phyloP scores from a whole-genome alignment of 768 basidiomycete genomes.

The Fomitopsis serialis region DNA sequence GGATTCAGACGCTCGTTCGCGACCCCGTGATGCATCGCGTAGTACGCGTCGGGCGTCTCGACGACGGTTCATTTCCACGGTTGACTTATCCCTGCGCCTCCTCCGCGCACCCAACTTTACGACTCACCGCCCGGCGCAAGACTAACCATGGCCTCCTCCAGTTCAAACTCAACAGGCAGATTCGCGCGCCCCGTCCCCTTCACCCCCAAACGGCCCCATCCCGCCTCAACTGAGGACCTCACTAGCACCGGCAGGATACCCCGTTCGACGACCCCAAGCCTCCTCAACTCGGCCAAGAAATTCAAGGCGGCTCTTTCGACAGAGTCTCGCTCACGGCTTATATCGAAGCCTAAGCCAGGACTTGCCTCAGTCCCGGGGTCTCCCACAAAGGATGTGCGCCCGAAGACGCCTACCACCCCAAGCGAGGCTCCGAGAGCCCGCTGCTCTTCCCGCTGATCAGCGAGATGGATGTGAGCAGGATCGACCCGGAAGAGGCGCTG shows the following conservation, averaged over 20 bases:
- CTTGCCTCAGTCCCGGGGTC: constrained; percentile 48
- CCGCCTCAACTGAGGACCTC: constrained; percentile 26
- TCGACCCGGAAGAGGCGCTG: constrained; percentile 71
- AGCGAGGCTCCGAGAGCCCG: constrained; percentile 43
- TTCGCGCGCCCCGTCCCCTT: constrained; percentile 40
- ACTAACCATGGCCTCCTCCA: constrained; percentile 7
- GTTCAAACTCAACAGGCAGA: constrained; percentile 24
- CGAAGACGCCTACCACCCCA: constrained; percentile 31
- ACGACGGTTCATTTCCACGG: constrained; percentile 4
- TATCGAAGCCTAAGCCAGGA: constrained; percentile 13
- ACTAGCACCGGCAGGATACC: constrained; percentile 24
- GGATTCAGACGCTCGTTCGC: not conserved
- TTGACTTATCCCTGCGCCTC: not conserved
- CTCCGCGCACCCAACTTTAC: not conserved
- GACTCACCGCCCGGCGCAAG: not conserved
- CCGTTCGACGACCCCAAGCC: constrained; percentile 31
- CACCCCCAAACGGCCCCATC: constrained; percentile 51
- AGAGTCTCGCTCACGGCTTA: constrained; percentile 27
- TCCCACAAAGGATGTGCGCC: constrained; percentile 40
- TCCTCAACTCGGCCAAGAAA: constrained; percentile 50
- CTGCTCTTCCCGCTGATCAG: constrained; percentile 41
- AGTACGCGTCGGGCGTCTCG: not conserved
- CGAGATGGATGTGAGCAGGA: constrained; percentile 72
- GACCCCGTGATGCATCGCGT: constrained; percentile 3
- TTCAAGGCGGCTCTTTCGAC: constrained; percentile 60